Conservation (phyloP, 805 yeast genomes). For the Teunomyces funiuensis region DNA sequence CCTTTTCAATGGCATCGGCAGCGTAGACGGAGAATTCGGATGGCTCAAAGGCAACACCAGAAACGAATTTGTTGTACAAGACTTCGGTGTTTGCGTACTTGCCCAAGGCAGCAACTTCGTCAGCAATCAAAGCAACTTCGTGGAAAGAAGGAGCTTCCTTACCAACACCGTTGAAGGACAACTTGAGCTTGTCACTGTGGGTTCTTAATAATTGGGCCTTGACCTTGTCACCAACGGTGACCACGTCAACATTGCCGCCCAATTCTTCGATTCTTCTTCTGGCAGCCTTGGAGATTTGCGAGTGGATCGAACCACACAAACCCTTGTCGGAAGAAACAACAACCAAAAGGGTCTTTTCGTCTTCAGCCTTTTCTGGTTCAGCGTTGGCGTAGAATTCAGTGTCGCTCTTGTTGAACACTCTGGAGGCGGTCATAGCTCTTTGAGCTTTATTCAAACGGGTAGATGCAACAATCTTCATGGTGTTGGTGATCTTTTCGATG, state of each 20-base stretch:
- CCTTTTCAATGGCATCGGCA: slow-evolving; percentile 69
- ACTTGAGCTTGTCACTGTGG: slow-evolving; percentile 61
- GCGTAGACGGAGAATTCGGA: slow-evolving; percentile 63
- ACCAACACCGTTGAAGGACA: slow-evolving; percentile 89
- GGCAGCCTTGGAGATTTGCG: slow-evolving; percentile 88
- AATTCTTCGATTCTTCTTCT: slow-evolving; percentile 62
- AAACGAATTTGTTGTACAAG: slow-evolving; percentile 81
- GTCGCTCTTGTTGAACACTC: slow-evolving; percentile 81
- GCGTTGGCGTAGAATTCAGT: slow-evolving; percentile 75
- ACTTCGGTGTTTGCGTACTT: slow-evolving; percentile 77
- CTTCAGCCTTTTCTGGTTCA: slow-evolving; percentile 64
- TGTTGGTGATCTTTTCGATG: slow-evolving; percentile 98
- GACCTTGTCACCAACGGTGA: slow-evolving; percentile 91
- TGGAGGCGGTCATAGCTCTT: slow-evolving; percentile 86
- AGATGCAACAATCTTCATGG: slow-evolving; percentile 99
- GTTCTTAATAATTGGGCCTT: slow-evolving; percentile 88
- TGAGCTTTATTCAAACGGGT: slow-evolving; percentile 95
- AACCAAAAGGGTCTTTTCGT: slow-evolving; percentile 70
- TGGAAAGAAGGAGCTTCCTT: slow-evolving; percentile 93
- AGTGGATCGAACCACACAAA: slow-evolving; percentile 96
- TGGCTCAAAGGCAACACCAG: slow-evolving; percentile 92
- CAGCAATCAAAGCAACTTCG: slow-evolving; percentile 88
- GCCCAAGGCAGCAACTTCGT: slow-evolving; percentile 69
- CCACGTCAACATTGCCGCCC: slow-evolving; percentile 69
- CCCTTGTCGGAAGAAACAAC: slow-evolving; percentile 97